These are phyloP conservation scores for Trichoderma simmonsii DNA, from an alignment of 2,329 filamentous ascomycete genomes.

Conservation along the genomic window DNA sequence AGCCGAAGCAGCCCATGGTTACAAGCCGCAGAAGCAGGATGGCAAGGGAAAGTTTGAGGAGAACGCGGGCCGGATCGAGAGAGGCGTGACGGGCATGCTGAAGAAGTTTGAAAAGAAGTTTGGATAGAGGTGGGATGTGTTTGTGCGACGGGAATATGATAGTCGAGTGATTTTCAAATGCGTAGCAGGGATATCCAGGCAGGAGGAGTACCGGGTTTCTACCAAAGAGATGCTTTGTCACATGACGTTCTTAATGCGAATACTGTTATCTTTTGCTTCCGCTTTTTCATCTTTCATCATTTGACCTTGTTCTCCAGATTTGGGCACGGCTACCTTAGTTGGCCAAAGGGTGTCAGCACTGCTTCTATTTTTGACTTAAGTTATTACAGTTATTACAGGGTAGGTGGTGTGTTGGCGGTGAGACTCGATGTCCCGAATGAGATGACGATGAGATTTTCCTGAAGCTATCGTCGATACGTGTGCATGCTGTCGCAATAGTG, in stretches of 20 bases:
- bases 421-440: background rate
- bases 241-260: background rate
- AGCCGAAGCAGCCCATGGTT: conserved; percentile 48
- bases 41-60: conserved; percentile 57
- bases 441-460: background rate
- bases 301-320: background rate
- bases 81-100: conserved; percentile 66
- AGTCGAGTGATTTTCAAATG: background rate
- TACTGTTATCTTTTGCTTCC: background rate
- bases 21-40: conserved; percentile 45
- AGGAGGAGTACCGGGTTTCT: conserved; percentile 8
- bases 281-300: background rate
- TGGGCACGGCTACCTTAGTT: background rate
- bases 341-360: conserved; percentile 1
- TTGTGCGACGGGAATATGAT: background rate
- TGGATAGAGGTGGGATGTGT: conserved; percentile 35
- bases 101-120: conserved; percentile 79
- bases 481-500: background rate
- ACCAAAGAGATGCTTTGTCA: background rate
- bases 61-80: conserved; percentile 64
- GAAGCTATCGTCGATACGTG: background rate
- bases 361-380: conserved; percentile 1
- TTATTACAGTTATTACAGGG: background rate
- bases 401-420: background rate
- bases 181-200: conserved; percentile 2